phyloP scores from a whole-genome alignment of 768 basidiomycete genomes.

The Boletus reticuloceps region DNA sequence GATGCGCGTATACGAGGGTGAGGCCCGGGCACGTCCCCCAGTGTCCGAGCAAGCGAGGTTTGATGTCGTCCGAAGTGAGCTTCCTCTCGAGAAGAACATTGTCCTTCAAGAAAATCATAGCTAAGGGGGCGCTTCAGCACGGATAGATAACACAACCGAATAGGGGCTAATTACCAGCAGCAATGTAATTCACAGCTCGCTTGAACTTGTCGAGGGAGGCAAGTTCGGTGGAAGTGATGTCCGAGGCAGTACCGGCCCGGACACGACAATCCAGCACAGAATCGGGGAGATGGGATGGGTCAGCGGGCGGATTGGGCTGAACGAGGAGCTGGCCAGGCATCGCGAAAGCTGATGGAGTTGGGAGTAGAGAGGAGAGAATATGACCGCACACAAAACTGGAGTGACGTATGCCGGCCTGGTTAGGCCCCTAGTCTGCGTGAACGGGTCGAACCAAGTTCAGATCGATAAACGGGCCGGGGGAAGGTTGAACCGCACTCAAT shows the following conservation, averaged over 20 bases:
- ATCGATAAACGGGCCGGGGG: no score
- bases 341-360: not conserved
- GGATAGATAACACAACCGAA: not conserved
- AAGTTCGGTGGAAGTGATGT: conserved; percentile 51
- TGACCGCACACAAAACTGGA: no score
- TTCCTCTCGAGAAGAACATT: conserved; percentile 66
- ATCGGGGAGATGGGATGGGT: conserved; percentile 64
- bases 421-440: no score
- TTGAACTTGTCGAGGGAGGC: conserved; percentile 51
- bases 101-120: conserved; percentile 81
- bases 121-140: conserved; percentile 31
- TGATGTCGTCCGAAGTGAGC: conserved; percentile 68
- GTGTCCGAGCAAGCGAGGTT: conserved; percentile 76
- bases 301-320: conserved; percentile 68
- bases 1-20: conserved; percentile 66
- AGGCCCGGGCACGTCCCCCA: conserved; percentile 87
- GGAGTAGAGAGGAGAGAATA: no score
- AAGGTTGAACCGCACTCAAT: no score
- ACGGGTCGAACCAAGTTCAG: no score
- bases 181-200: conserved; percentile 65
- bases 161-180: conserved; percentile 49
- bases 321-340: conserved; percentile 62
- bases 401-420: no score
- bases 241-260: conserved; percentile 37
- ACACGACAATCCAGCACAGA: conserved; percentile 49